phyloP scores from a whole-genome alignment of 345 rosid species.

The Eucalyptus viminalis region DNA sequence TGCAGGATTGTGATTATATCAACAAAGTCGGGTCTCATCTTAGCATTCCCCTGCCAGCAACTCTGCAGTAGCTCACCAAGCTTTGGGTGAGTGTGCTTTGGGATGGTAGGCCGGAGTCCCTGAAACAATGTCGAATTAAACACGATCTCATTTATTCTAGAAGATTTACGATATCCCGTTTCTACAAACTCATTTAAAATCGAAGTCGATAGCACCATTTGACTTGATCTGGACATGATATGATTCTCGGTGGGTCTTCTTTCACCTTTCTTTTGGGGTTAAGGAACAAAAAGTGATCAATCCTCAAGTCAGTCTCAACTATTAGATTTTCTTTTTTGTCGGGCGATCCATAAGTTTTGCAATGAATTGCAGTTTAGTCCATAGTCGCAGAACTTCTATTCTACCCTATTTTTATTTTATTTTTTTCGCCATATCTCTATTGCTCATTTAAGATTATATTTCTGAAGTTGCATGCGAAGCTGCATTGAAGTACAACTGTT shows the following conservation, averaged over 20 bases:
- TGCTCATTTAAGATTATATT: neutral
- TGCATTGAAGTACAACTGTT: neutral
- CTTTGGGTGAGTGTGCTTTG: slow-evolving; percentile 54
- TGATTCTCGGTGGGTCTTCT: neutral
- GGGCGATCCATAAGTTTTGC: neutral
- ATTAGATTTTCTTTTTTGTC: neutral
- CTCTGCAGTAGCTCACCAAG: slow-evolving; percentile 56
- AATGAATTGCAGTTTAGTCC: neutral
- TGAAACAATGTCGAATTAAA: neutral
- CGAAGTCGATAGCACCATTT: neutral
- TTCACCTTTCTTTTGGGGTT: neutral
- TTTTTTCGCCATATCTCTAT: neutral
- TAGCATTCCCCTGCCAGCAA: slow-evolving; percentile 84
- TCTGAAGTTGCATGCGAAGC: no score
- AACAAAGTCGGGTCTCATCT: slow-evolving; percentile 77
- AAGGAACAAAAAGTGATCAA: neutral
- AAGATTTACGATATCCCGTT: neutral
- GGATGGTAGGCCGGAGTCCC: slow-evolving; percentile 78
- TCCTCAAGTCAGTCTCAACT: neutral
- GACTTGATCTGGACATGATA: neutral
- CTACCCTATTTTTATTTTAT: neutral
- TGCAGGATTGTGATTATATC: slow-evolving; percentile 51
- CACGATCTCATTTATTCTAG: neutral
- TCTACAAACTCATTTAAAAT: neutral
- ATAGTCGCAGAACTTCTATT: neutral